Evolutionary conservation across 495 filamentous ascomycete species (phyloP).

Genomic region (Aspergillus mulundensis): DNA sequence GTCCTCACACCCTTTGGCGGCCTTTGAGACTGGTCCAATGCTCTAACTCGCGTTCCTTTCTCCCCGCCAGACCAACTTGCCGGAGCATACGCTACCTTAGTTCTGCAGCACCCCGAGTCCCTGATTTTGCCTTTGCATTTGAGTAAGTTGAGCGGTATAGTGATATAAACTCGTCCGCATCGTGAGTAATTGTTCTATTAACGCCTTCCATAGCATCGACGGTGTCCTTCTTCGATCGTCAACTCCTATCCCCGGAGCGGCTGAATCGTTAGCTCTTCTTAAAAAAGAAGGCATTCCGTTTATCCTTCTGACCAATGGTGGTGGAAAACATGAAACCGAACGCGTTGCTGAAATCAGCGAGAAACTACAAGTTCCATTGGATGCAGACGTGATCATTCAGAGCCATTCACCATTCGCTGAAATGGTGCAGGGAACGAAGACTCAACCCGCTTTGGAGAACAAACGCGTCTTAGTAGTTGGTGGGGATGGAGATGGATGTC

Average conservation of each 20-base stretch:
- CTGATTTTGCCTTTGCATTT: constrained; percentile 77
- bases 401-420: constrained; percentile 77
- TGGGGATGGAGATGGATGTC: constrained; percentile 71
- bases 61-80: constrained; percentile 13
- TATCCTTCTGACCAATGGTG: constrained; percentile 86
- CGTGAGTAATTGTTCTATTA: neutral
- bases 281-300: constrained; percentile 70
- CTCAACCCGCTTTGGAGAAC: constrained; percentile 47
- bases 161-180: neutral
- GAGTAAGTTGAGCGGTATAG: constrained; percentile 54
- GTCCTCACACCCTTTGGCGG: constrained; percentile 24
- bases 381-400: constrained; percentile 68
- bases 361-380: constrained; percentile 56
- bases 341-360: constrained; percentile 66
- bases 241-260: constrained; percentile 74
- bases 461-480: constrained; percentile 80
- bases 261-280: constrained; percentile 67
- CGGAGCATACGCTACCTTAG: constrained; percentile 32
- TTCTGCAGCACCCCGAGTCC: constrained; percentile 28
- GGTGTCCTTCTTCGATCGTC: constrained; percentile 89
- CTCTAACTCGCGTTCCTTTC: constrained; percentile 17
- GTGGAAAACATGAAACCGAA: constrained; percentile 70
- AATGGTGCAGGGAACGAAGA: constrained; percentile 40
- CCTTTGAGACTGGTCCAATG: constrained; percentile 31
- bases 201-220: constrained; percentile 64